Evolutionary conservation across 768 basidiomycete genomes (phyloP), one percentile per base, ranked within the genome.

Genomic region (Pisolithus marmoratus): DNA sequence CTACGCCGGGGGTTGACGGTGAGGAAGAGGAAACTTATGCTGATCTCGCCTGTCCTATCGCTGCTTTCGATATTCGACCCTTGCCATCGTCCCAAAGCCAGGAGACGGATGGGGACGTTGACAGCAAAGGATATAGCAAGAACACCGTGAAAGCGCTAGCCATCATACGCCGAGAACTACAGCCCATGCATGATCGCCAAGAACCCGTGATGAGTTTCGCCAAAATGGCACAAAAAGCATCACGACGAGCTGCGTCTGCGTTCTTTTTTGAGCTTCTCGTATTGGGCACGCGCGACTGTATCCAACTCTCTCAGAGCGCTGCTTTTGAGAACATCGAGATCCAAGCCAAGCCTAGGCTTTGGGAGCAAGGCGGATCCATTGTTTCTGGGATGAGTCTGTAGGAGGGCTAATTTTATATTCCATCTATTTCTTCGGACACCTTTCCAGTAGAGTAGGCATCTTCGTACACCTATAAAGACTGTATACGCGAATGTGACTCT

Each of bases 241-340:
- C 91, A 9, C 85, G 90, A 44, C 83, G 92, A 38, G 96, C 94
- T 12, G 93, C 95, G 1, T 83, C 95, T 1, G 85, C 92, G 2
- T 97, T 99, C 76, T 99, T 99, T 78, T 99, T 99, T 65, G 96
- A 99, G 68, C 71, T 97, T 31, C 84, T 99, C 26, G 92, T 98
- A 2, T 81, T 99, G 1, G 86, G 92, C 9, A 97, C 95, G 4
- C 85, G 90, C 31, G 94, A 97, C 66, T 93, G 89, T 63, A 74
- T 99, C 58, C 83, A 87, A 59, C 69, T 99, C 41, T 71, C 81
- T 7, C 96, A 99, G 66, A 60, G 65, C 5, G 74, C 73, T 8
- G 74, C 91, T 0, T 96, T 91, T 62, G 87, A 84, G 55, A 92
- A 95, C 68, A 96, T 98, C 52, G 80, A 87, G 60, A 74, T 97